Percentiles rank a stretch among this genome's conserved stretches.
These are phyloP conservation scores for Adansonia rubrostipa DNA, from an alignment of 441 rosid genomes.

Conservation along the genomic window DNA sequence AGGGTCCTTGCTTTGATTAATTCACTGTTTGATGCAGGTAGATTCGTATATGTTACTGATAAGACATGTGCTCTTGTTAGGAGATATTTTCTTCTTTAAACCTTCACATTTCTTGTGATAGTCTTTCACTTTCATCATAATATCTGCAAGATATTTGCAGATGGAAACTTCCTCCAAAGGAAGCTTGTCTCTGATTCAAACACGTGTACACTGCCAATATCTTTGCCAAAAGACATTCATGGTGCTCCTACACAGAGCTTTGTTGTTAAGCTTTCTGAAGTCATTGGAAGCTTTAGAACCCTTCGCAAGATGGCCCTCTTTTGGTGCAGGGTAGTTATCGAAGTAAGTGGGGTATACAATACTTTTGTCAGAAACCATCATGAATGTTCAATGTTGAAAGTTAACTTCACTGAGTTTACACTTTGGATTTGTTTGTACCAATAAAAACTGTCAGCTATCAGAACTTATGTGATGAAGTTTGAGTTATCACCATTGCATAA, in stretches of 20 bases:
- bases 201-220: constrained; percentile 41
- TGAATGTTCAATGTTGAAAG: background rate
- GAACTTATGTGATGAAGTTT: background rate
- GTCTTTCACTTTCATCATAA: constrained; percentile 57
- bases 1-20: constrained; percentile 44
- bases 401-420: background rate
- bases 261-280: constrained; percentile 86
- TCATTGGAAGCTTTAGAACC: constrained; percentile 83
- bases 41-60: constrained; percentile 30
- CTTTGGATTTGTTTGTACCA: background rate
- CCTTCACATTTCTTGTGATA: constrained; percentile 34
- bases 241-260: constrained; percentile 84
- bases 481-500: background rate
- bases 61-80: background rate
- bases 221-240: constrained; percentile 76
- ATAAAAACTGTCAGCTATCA: background rate
- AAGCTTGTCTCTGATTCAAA: constrained; percentile 55
- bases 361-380: constrained; percentile 11
- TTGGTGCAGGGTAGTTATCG: constrained; percentile 82
- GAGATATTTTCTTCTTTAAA: constrained; percentile 18
- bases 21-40: constrained; percentile 77
- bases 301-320: constrained; percentile 73
- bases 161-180: constrained; percentile 80
- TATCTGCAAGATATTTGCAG: constrained; percentile 79
- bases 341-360: constrained; percentile 57